Evolutionary conservation across 73 alveolate species (phyloP).

Genomic region (Durusdinium trenchii): DNA sequence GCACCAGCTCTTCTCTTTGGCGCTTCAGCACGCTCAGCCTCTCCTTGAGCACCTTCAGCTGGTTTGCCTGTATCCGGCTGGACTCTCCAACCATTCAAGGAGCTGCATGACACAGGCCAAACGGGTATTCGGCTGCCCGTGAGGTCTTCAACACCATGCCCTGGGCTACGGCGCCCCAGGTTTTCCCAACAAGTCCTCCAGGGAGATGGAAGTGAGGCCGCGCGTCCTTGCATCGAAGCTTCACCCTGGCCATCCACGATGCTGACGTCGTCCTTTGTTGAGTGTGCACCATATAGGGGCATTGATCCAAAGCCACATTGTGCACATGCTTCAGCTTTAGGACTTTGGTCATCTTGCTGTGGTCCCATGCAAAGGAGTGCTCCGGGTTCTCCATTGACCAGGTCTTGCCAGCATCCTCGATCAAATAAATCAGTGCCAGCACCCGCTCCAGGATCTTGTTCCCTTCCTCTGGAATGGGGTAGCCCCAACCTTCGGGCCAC

Average conservation of each 20-base stretch:
- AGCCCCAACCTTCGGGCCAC: background rate
- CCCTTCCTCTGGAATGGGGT: constrained; percentile 17
- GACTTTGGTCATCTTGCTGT: background rate
- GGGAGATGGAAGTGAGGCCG: background rate
- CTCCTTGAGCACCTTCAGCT: background rate
- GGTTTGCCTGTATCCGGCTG: background rate
- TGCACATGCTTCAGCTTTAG: background rate
- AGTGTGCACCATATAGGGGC: background rate
- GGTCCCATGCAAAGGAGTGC: constrained; percentile 19
- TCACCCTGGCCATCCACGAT: background rate
- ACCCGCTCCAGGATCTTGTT: background rate
- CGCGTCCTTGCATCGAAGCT: background rate
- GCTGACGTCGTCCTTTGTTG: background rate
- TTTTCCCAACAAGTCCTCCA: background rate
- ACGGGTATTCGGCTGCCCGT: constrained; percentile 6
- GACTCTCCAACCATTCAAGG: background rate
- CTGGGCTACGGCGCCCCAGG: background rate
- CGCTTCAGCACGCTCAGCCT: background rate
- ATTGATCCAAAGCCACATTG: background rate
- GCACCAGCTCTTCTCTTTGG: background rate
- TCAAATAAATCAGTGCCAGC: background rate
- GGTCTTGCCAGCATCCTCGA: background rate
- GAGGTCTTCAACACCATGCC: background rate
- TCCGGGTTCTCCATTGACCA: constrained; percentile 16
- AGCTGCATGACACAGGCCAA: background rate